Evolutionary conservation across 306 rosid species (phyloP), one percentile per base, ranked within the genome.

Genomic region (Hylodesmum podocarpum): DNA sequence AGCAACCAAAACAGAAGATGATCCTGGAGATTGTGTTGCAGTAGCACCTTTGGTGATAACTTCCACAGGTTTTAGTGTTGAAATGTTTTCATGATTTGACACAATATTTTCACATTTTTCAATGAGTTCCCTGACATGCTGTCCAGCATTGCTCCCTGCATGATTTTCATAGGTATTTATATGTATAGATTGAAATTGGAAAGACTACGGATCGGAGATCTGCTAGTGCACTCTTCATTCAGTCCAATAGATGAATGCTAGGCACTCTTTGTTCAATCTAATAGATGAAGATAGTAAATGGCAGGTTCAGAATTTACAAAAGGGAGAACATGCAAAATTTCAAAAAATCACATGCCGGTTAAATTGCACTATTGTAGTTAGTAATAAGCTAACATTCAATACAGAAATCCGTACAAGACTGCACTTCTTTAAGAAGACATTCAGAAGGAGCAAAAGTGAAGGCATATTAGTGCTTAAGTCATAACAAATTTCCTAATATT

Each of bases 81-180:
- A 77, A 76, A n/a, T 70, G 47, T 75, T 81, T 70, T 81, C 79
- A 57, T 40, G 14, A 70, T 81, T 80, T 47, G 85, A 83, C 59
- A 90, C 61, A 19, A 84, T 66, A 80, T 70, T 78, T 86, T 75
- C 83, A 76, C 94, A 87, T 44, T 83, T 88, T 79, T 81, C 87
- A 88, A 92, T 84, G 77, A 90, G 84, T 64, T 92, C 94, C 50
- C 37, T 86, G 58, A 84, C 70, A 87, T 82, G 88, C 3, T 3
- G 39, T 80, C 89, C 94, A 29, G 80, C 65, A 58, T 66, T 88
- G 72, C 46, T 73, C 43, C 92, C 94, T 90, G 86, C 80, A 55
- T 29, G 33, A 31, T 46, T 66, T 51, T 63, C 67, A 11, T 11
- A 27, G 53, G 59, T 33, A 49, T 19, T 22, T 21, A 4, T 53